These are phyloP conservation scores for Neonectria magnoliae DNA, from an alignment of 2,329 filamentous ascomycete species.

Conservation along the genomic window DNA sequence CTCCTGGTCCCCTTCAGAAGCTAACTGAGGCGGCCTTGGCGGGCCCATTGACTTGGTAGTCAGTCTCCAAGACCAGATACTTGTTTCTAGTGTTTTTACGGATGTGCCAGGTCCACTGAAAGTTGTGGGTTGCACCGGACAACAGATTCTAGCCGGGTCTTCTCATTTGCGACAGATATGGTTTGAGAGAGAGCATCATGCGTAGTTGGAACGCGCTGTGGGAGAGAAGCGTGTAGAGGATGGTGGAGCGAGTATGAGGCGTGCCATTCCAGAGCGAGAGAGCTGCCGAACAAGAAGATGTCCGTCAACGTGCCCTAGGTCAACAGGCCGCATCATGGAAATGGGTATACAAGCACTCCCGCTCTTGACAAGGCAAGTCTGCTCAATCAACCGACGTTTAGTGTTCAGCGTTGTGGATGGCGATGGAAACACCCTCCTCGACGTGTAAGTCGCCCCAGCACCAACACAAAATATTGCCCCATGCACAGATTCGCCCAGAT, in stretches of 20 bases:
- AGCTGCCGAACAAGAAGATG: neutral
- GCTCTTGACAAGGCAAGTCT: neutral
- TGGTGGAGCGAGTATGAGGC: conserved; percentile 50
- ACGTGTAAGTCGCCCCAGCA: conserved; percentile 63
- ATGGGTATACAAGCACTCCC: neutral
- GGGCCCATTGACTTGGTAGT: conserved; percentile 20
- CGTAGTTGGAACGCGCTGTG: conserved; percentile 55
- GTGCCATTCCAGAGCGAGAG: conserved; percentile 52
- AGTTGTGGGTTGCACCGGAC: conserved; percentile 36
- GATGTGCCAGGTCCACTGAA: conserved; percentile 40
- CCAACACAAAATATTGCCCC: neutral
- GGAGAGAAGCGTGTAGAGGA: conserved; percentile 53
- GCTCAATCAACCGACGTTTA: neutral
- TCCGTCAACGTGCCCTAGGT: conserved; percentile 8
- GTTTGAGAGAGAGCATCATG: conserved; percentile 49
- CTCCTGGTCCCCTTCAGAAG: conserved; percentile 16
- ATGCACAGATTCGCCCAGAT: conserved; percentile 81
- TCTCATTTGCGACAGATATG: conserved; percentile 55
- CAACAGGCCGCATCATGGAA: conserved; percentile 3
- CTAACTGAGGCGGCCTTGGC: conserved; percentile 10
- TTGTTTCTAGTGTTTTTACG: conserved; percentile 45
- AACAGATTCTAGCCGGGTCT: conserved; percentile 43
- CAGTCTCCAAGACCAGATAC: conserved; percentile 46
- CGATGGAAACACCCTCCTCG: conserved; percentile 74
- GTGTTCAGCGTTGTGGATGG: conserved; percentile 65